Percentiles rank a stretch among this genome's conserved stretches.
These are phyloP conservation scores for Monosporascus sp. DNA, from an alignment of 2,329 filamentous ascomycete genomes.

Conservation along the genomic window DNA sequence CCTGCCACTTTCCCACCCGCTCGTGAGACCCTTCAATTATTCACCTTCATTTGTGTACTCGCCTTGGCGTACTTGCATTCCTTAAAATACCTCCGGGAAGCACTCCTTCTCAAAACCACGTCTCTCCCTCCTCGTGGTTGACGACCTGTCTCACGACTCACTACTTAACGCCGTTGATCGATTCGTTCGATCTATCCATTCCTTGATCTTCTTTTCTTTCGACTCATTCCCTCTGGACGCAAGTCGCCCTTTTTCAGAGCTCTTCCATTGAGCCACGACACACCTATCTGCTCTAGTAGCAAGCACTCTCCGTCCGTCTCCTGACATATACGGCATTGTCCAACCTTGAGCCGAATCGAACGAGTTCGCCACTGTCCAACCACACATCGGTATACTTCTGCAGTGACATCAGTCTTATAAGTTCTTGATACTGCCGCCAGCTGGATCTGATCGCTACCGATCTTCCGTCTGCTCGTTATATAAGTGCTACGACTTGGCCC, in stretches of 20 bases:
- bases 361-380: conserved; percentile 18
- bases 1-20: conserved; percentile 16
- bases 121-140: conserved; percentile 8
- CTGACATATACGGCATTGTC: conserved; percentile 9
- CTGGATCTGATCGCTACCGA: conserved; percentile 8
- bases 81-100: conserved; percentile 10
- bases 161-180: conserved; percentile 7
- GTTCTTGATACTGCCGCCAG: conserved; percentile 6
- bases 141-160: conserved; percentile 8
- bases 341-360: conserved; percentile 13
- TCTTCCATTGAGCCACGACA: neutral
- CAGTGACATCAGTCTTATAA: conserved; percentile 13
- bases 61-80: conserved; percentile 25
- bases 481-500: neutral
- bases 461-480: neutral
- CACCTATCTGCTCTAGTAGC: conserved; percentile 19
- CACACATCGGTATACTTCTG: conserved; percentile 11
- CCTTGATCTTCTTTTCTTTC: conserved; percentile 17
- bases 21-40: conserved; percentile 18
- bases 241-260: conserved; percentile 19
- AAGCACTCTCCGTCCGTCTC: conserved; percentile 11
- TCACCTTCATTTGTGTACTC: conserved; percentile 21
- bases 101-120: conserved; percentile 11
- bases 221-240: conserved; percentile 24
- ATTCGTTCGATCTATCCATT: conserved; percentile 20